Evolutionary conservation across 352 stramenopile genomes (phyloP), one percentile per base, ranked within the genome.

Genomic region (Phytophthora pluvialis): DNA sequence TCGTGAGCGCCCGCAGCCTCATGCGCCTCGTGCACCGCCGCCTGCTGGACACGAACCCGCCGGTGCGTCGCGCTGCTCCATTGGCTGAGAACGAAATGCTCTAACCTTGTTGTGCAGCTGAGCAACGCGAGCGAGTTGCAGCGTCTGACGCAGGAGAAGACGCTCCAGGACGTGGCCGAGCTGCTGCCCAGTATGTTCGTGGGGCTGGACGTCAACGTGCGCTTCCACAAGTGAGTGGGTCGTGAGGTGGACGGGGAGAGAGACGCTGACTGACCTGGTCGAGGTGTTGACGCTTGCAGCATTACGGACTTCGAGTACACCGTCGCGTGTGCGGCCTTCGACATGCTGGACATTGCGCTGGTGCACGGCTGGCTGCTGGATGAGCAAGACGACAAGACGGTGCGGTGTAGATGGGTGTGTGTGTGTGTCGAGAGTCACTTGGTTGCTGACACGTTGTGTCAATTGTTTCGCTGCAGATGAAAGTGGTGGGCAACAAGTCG

Each of bases 331-430:
- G 90, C 96, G 2, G 84, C 95, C 8, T 99, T 99, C 74, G 97
- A 99, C 77, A 86, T 99, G 70, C 73, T 99, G 45, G 91, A 93
- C 31, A 95, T 99, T 44, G 80, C 90, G 53, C 80, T 99, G 29
- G 93, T 99, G 32, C 98, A 99, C 68, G 97, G 97, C 11, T 99
- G 98, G 98, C 71, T 99, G n/a, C 53, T 99, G 11, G 97, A 99
- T 70, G 80, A 89, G 5, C 80, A 98, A 53, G 91, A 99, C 68
- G 67, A 81, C 15, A 67, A 77, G 40, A 97, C 93, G 64, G 83
- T 91, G 35, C 15, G 76, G 43, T 44, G 15, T 0, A 50, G 10
- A 42, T 16, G 9, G 38, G 15, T 7, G 40, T 42, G 4, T 4
- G 25, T 6, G 13, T 15, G 18, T 40, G 25, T 21, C 5, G 15